Conservation (phyloP, 805 yeast genomes). For the Teunomyces aglyptinius region DNA sequence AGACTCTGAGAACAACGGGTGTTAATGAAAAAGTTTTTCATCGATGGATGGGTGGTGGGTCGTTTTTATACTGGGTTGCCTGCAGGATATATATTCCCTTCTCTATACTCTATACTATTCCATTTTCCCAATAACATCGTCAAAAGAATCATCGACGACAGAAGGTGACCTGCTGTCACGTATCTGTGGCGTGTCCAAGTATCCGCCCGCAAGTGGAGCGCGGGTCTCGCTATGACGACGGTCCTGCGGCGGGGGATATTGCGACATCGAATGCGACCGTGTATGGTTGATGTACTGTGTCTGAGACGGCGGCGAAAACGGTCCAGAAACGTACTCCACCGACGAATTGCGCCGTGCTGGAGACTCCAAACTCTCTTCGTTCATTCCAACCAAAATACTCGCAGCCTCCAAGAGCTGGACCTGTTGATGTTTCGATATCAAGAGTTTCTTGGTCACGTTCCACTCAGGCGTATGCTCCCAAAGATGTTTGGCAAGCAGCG, state of each 20-base stretch:
- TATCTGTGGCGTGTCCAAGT: slow-evolving; percentile 25
- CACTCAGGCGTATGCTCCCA: slow-evolving; percentile 97
- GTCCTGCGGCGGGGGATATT: slow-evolving; percentile 44
- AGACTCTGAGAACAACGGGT: neutral
- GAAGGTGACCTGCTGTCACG: neutral
- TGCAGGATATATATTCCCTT: neutral
- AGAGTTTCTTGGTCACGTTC: slow-evolving; percentile 78
- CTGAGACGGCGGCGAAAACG: slow-evolving; percentile 1
- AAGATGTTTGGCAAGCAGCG: slow-evolving; percentile 81
- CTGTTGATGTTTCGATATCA: slow-evolving; percentile 85
- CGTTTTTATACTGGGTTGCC: neutral
- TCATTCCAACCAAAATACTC: slow-evolving; percentile 74
- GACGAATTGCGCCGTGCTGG: neutral
- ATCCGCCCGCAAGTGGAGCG: slow-evolving; percentile 26
- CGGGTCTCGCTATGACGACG: slow-evolving; percentile 6
- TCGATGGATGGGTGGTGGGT: too few relatives aligned
- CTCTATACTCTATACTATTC: neutral
- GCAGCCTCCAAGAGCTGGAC: slow-evolving; percentile 81
- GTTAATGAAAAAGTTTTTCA: neutral
- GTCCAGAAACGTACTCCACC: neutral
- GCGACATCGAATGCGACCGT: slow-evolving; percentile 44
- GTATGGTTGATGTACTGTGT: slow-evolving; percentile 7
- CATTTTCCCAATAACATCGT: slow-evolving; percentile 3
- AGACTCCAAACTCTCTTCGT: slow-evolving; percentile 28
- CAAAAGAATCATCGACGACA: neutral